Evolutionary conservation across 2,329 filamentous ascomycete genomes (phyloP).

Genomic region (Lithohypha guttulata): DNA sequence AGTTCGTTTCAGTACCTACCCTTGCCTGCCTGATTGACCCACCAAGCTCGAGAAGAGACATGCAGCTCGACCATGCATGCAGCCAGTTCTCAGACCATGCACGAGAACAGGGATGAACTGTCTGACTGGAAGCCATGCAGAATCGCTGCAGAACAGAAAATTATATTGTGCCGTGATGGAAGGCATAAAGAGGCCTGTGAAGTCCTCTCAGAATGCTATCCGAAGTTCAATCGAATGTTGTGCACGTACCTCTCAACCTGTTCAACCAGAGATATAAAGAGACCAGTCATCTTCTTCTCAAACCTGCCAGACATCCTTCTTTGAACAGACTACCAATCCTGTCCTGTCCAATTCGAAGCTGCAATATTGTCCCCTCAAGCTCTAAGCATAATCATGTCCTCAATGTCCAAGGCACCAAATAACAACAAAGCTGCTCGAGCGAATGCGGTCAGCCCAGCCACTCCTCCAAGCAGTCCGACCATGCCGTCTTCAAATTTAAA

Average conservation of each 20-base stretch:
- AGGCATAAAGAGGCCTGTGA: slow-evolving; percentile 6
- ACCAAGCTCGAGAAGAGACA: slow-evolving; percentile 1
- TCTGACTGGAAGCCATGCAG: slow-evolving; percentile 5
- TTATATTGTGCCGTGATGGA: slow-evolving; percentile 7
- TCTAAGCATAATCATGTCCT: slow-evolving; percentile 6
- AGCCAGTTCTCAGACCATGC: background rate
- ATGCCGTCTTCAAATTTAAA: slow-evolving; percentile 5
- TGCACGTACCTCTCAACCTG: slow-evolving; percentile 6
- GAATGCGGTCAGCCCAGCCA: slow-evolving; percentile 1
- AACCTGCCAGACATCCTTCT: slow-evolving; percentile 6
- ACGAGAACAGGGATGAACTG: slow-evolving; percentile 1
- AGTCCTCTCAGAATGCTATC: slow-evolving; percentile 2
- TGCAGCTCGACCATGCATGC: background rate
- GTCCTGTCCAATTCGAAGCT: background rate
- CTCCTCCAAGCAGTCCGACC: slow-evolving; percentile 6
- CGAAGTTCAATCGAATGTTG: slow-evolving; percentile 5
- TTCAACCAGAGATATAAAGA: slow-evolving; percentile 6
- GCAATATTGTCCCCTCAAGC: background rate
- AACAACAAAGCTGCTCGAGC: slow-evolving; percentile 5
- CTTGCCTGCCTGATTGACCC: background rate
- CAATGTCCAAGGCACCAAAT: slow-evolving; percentile 3
- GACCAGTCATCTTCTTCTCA: slow-evolving; percentile 7
- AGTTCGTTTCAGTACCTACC: background rate
- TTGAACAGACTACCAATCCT: slow-evolving; percentile 2
- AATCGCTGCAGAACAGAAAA: slow-evolving; percentile 4